Evolutionary conservation across 306 rosid species (phyloP), one percentile per base, ranked within the genome.

Genomic region (Quercus wislizeni): DNA sequence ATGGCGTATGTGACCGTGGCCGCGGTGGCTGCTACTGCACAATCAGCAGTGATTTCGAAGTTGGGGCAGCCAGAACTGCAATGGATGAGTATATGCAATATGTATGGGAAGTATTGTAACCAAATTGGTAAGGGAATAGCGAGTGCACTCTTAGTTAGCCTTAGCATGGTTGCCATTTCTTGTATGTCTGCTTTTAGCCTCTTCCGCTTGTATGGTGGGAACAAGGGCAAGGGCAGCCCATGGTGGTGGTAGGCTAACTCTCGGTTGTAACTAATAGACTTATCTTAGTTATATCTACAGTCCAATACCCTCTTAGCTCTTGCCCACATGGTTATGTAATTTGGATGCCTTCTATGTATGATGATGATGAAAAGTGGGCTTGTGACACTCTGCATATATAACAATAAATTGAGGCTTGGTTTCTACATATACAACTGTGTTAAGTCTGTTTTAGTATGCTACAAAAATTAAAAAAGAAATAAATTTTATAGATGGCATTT

Each of bases 61-160:
- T 52, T 84, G 76, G 98, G 99, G 61, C 96, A 95, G 68, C 77
- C 84, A 56, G 98, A 95, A 81, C 71, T 95, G 58, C 97, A 95
- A 51, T 95, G 97, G 98, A 90, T 92, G 90, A 82, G 83, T 76
- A 62, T 84, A 76, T 92, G 97, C 79, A 69, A 87, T 76, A 84
- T 92, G 90, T 92, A 92, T 83, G 93, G 87, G 64, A 91, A 92
- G 78, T 95, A 92, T 83, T 95, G 98, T 81, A 91, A 89, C 85
- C 97, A 91, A 86, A 93, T 86, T 4, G 94, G 91, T 67, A 96
- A 91, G 82, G 99, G 98, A 74, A 61, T 95, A 9, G 97, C 88
- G 2, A 83, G 87, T 81, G 88, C 98, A 19, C 21, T 89, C 8
- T 59, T 92, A 9, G 94, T 72, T 74, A 86, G 93, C 87, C 67